Conservation (phyloP, 768 basidiomycete genomes). For the Hygrophoropsis aurantiaca region DNA sequence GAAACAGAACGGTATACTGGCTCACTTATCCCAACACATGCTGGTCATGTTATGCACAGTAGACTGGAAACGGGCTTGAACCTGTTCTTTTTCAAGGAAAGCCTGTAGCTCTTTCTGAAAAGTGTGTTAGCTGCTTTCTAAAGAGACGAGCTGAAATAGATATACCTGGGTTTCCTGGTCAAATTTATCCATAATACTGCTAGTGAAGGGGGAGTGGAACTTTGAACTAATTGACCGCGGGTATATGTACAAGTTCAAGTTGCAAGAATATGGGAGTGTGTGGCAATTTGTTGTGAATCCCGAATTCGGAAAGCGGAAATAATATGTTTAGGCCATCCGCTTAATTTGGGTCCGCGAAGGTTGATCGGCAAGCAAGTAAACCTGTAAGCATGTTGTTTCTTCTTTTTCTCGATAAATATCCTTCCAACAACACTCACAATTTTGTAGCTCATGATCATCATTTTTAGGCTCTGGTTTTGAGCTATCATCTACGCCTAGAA, state of each 20-base stretch:
- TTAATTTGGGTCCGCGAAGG: constrained; percentile 12
- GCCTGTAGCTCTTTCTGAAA: constrained; percentile 75
- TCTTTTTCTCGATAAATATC: too few species aligned
- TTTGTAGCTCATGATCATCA: not conserved
- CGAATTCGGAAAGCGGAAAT: too few species aligned
- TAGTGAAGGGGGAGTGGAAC: too few species aligned
- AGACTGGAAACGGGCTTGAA: constrained; percentile 67
- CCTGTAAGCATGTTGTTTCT: too few species aligned
- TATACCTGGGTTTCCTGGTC: constrained; percentile 77
- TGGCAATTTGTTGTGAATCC: too few species aligned
- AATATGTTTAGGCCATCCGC: not conserved
- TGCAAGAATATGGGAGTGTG: too few species aligned
- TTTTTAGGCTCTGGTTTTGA: not conserved
- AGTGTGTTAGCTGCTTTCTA: constrained; percentile 6
- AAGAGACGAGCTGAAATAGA: not conserved
- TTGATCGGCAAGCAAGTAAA: constrained; percentile 1
- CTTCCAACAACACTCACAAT: too few species aligned
- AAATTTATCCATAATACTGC: constrained; percentile 56
- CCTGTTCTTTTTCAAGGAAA: constrained; percentile 83
- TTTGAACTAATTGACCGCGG: too few species aligned
- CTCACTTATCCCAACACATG: constrained; percentile 92
- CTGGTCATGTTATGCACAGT: constrained; percentile 77
- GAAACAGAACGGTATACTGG: constrained; percentile 6
- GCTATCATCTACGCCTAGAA: too few species aligned
- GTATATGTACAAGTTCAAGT: too few species aligned